phyloP scores from a whole-genome alignment of 495 filamentous ascomycete genomes.

The Aspergillus bertholletiae region DNA sequence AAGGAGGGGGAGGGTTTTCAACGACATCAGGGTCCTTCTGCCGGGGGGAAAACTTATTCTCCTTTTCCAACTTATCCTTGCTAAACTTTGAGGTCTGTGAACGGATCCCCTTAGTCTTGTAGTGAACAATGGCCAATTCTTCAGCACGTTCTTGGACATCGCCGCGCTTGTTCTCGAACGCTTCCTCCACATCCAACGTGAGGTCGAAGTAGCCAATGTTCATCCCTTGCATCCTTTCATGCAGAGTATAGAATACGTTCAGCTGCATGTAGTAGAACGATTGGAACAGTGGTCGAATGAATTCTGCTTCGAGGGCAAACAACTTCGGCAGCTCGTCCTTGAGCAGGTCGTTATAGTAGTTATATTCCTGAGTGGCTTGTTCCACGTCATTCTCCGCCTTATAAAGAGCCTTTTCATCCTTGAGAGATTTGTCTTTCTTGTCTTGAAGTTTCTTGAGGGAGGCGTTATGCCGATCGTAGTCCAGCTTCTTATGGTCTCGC shows the following conservation, averaged over 20 bases:
- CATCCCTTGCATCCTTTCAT: conserved; percentile 94
- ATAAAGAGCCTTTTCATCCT: conserved; percentile 97
- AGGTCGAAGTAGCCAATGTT: conserved; percentile 98
- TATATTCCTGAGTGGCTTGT: conserved; percentile 88
- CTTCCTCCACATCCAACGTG: conserved; percentile 81
- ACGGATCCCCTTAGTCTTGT: conserved; percentile 74
- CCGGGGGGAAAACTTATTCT: conserved; percentile 32
- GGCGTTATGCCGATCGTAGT: conserved; percentile 83
- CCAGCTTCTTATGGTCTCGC: conserved; percentile 94
- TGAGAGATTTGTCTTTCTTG: conserved; percentile 93
- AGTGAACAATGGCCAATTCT: conserved; percentile 73
- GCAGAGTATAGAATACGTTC: conserved; percentile 98
- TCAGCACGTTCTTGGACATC: conserved; percentile 81
- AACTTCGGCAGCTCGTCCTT: conserved; percentile 94
- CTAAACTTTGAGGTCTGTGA: conserved; percentile 47
- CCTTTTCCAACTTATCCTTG: conserved; percentile 31
- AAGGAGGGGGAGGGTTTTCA: conserved; percentile 69
- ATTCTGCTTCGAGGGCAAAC: conserved; percentile 89
- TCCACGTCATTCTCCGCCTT: conserved; percentile 93
- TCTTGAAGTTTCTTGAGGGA: conserved; percentile 91
- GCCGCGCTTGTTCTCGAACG: conserved; percentile 83
- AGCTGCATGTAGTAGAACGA: conserved; percentile 99
- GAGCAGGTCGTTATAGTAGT: conserved; percentile 93
- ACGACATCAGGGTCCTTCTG: conserved; percentile 45
- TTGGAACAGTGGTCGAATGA: conserved; percentile 96